Evolutionary conservation across 2,329 filamentous ascomycete genomes (phyloP).

Genomic region (Stemphylium beticola): DNA sequence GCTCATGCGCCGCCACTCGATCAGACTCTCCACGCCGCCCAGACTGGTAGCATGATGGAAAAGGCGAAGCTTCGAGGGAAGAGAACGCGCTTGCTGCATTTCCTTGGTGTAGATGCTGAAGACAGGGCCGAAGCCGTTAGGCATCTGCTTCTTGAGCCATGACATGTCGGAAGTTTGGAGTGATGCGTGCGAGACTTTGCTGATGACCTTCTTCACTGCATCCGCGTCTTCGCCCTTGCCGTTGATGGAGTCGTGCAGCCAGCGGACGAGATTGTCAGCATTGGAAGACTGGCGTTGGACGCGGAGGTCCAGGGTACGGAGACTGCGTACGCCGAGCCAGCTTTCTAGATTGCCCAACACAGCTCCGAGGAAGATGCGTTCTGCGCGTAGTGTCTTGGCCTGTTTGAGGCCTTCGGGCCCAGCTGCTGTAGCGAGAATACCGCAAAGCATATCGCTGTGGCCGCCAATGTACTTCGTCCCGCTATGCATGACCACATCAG

Average conservation of each 20-base stretch:
- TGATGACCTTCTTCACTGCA: conserved; percentile 62
- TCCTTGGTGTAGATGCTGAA: conserved; percentile 75
- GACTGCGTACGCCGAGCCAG: conserved; percentile 86
- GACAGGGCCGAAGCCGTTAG: conserved; percentile 85
- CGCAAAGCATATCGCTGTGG: conserved; percentile 91
- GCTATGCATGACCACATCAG: conserved; percentile 87
- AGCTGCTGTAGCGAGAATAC: conserved; percentile 72
- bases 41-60: conserved; percentile 96
- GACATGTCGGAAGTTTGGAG: conserved; percentile 68
- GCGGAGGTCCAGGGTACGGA: conserved; percentile 84
- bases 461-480: conserved; percentile 97
- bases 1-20: conserved; percentile 94
- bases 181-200: conserved; percentile 75
- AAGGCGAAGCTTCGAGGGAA: conserved; percentile 79
- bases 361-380: conserved; percentile 78
- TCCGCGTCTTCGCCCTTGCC: conserved; percentile 49
- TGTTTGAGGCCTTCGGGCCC: conserved; percentile 28
- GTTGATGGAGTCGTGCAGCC: conserved; percentile 65
- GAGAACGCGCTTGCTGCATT: conserved; percentile 64
- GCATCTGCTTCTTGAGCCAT: conserved; percentile 90
- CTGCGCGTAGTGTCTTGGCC: conserved; percentile 62
- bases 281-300: conserved; percentile 78
- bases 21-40: conserved; percentile 91
- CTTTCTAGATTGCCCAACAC: conserved; percentile 90
- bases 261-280: conserved; percentile 72